Base-by-base conservation (phyloP, 129 eudicot genomes). In the Heracleum sosnowskyi region DNA sequence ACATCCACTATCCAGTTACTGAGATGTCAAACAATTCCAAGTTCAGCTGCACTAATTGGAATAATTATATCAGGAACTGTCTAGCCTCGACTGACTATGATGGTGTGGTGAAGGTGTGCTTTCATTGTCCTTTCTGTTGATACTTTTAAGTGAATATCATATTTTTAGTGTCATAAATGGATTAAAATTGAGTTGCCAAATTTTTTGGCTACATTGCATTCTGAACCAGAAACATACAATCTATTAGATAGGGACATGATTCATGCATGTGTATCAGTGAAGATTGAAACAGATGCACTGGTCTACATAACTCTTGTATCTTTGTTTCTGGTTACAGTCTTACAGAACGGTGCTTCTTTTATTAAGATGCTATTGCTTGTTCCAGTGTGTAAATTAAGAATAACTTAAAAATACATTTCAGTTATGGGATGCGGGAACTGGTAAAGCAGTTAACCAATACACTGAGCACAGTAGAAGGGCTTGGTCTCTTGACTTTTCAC, bases 401-500 rank as follows among this genome's bases (percentile, higher is more conserved):
- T 53, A 53, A 53, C 11, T 53, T 53, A 26, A 20, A 51, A 12
- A 46, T 41, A 62, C 46, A 64, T 76, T 84, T 53, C 82, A 86
- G 92, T 45, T 88, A 24, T 90, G 96, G 93, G 96, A 91, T 76
- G 87, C 87, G 51, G 68, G 62, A 46, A 85, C 84, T 71, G 88
- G 93, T 70, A 86, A 86, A 69, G 86, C 60, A 22, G 68, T 85
- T 41, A 79, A 84, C 34, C 76, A 69, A 60, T 77, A 29, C 75
- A 76, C 15, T 34, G 96, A 88, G 57, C 96, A 91, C 77, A 73
- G 81, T n/a, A 70, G 75, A 53, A 85, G 91, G 82, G 93, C 93
- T 79, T 91, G 96, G 96, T 86, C 89, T 73, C 88, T 91, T 46
- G 93, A 91, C 81, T 86, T 86, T 66, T 91, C 96, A 76, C 91